Evolutionary conservation across 2,329 filamentous ascomycete species (phyloP).

Genomic region (Didymella lethalis): DNA sequence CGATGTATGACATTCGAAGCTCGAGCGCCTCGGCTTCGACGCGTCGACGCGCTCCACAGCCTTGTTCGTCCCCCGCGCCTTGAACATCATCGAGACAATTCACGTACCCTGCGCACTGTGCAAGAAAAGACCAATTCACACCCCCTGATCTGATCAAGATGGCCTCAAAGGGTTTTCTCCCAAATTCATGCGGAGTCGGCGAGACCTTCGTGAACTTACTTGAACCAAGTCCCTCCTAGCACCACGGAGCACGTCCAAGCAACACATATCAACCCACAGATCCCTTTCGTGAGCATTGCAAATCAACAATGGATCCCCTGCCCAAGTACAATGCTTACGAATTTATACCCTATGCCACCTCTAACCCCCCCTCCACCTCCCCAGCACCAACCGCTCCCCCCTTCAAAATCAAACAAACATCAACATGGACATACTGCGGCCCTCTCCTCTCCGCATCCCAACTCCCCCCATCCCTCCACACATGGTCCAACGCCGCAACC

Average conservation of each 20-base stretch:
- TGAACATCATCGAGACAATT: conserved; percentile 22
- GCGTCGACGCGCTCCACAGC: conserved; percentile 18
- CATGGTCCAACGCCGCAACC: conserved; percentile 51
- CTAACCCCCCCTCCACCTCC: not conserved
- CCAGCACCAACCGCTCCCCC: not conserved
- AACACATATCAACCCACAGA: not conserved
- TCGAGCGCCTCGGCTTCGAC: conserved; percentile 18
- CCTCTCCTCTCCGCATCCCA: conserved; percentile 26
- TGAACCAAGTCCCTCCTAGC: not conserved
- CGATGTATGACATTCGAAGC: conserved; percentile 13
- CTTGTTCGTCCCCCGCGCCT: conserved; percentile 16
- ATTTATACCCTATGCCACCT: conserved; percentile 24
- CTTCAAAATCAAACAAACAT: conserved; percentile 27
- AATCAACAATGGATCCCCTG: conserved; percentile 21
- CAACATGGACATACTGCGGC: conserved; percentile 39
- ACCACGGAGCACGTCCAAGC: not conserved
- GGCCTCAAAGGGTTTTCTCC: not conserved
- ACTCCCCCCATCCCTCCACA: conserved; percentile 40
- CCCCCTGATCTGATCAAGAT: not conserved
- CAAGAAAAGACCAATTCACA: not conserved
- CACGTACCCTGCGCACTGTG: conserved; percentile 5
- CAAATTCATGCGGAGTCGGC: not conserved
- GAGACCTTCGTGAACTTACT: not conserved
- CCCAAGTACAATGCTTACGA: conserved; percentile 23
- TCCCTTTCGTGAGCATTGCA: not conserved